Conservation (phyloP, 2,329 filamentous ascomycete species). For the Aspergillus niger region DNA sequence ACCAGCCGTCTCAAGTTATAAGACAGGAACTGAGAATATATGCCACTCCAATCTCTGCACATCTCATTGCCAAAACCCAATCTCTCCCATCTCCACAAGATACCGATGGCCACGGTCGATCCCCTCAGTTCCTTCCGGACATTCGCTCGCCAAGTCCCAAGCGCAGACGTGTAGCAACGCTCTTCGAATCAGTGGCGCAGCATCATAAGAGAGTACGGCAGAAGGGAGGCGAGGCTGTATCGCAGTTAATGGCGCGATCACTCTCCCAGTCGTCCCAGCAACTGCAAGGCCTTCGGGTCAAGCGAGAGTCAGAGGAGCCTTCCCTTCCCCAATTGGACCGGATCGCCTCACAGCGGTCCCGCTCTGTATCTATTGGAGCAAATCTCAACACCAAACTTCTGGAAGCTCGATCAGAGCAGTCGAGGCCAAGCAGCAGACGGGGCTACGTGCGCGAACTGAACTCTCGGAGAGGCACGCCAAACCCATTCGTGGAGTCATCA, state of each 20-base stretch:
- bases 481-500: slow-evolving; percentile 27
- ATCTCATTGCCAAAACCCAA: slow-evolving; percentile 37
- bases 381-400: slow-evolving; percentile 26
- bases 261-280: slow-evolving; percentile 34
- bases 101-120: slow-evolving; percentile 20
- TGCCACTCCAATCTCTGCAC: slow-evolving; percentile 38
- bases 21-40: slow-evolving; percentile 41
- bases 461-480: slow-evolving; percentile 26
- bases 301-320: slow-evolving; percentile 39
- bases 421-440: slow-evolving; percentile 27
- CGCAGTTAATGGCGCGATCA: slow-evolving; percentile 41
- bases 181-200: slow-evolving; percentile 45
- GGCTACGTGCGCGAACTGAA: slow-evolving; percentile 18
- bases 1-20: slow-evolving; percentile 11
- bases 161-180: slow-evolving; percentile 45
- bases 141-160: slow-evolving; percentile 44
- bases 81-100: slow-evolving; percentile 37
- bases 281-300: slow-evolving; percentile 35
- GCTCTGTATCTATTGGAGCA: slow-evolving; percentile 38
- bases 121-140: slow-evolving; percentile 43
- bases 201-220: slow-evolving; percentile 45
- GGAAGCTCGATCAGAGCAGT: slow-evolving; percentile 19
- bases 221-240: slow-evolving; percentile 43
- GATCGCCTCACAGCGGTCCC: slow-evolving; percentile 30
- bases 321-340: slow-evolving; percentile 32